Conservation (phyloP, 805 yeast species). For the Hanseniaspora singularis region DNA sequence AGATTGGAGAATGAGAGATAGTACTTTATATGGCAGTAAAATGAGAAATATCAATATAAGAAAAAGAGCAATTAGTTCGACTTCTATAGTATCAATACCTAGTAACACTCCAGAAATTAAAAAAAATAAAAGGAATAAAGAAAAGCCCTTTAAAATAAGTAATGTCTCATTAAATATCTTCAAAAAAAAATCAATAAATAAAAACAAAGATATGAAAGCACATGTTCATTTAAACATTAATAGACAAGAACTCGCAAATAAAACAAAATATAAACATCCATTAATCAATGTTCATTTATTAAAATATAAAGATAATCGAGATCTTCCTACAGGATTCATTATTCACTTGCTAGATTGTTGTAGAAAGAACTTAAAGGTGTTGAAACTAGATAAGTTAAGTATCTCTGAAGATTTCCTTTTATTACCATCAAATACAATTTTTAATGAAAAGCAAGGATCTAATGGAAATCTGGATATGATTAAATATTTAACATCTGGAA, state of each 20-base stretch:
- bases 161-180: too few relatives aligned
- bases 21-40: slow-evolving; percentile 46
- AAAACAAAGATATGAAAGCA: not conserved
- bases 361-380: slow-evolving; percentile 38
- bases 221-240: too few relatives aligned
- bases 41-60: slow-evolving; percentile 23
- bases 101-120: not conserved
- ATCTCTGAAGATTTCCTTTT: slow-evolving; percentile 54
- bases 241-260: too few relatives aligned
- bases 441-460: not conserved
- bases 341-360: slow-evolving; percentile 60
- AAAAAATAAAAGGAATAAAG: not conserved
- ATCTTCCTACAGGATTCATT: slow-evolving; percentile 66
- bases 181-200: too few relatives aligned
- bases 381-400: slow-evolving; percentile 52
- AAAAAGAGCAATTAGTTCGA: slow-evolving; percentile 15
- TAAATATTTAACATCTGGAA: too few relatives aligned
- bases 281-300: slow-evolving; percentile 45
- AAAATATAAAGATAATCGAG: slow-evolving; percentile 56
- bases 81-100: slow-evolving; percentile 5
- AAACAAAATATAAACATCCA: slow-evolving; percentile 39
- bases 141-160: too few relatives aligned
- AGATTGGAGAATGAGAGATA: slow-evolving; percentile 74
- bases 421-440: too few relatives aligned
- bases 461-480: too few relatives aligned